Evolutionary conservation across 2,329 filamentous ascomycete species (phyloP).

Genomic region (Fusarium tuaranense): DNA sequence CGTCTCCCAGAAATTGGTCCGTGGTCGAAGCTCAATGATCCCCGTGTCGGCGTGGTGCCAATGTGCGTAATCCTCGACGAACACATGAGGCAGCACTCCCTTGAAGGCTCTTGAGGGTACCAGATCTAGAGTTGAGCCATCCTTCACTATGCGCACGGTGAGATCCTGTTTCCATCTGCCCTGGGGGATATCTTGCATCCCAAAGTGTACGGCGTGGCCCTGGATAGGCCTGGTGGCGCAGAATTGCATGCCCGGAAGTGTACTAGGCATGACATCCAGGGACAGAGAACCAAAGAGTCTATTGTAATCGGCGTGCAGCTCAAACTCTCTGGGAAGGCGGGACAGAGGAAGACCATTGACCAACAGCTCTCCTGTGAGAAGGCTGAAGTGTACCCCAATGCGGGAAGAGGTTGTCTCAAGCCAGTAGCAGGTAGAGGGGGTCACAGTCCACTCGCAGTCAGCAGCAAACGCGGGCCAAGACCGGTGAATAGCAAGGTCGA

Average conservation of each 20-base stretch:
- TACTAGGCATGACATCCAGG: conserved; percentile 36
- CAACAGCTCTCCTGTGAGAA: conserved; percentile 26
- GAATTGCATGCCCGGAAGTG: conserved; percentile 51
- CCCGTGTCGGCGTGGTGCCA: conserved; percentile 55
- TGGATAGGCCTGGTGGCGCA: conserved; percentile 49
- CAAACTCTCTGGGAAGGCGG: conserved; percentile 17
- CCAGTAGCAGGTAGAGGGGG: conserved; percentile 23
- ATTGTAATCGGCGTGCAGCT: conserved; percentile 11
- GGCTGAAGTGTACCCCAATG: conserved; percentile 13
- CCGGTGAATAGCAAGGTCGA: conserved; percentile 30
- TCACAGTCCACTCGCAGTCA: neutral
- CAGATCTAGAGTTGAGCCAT: conserved; percentile 40
- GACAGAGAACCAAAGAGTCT: conserved; percentile 22
- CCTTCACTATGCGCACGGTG: conserved; percentile 45
- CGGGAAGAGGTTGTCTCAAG: conserved; percentile 2
- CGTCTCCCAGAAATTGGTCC: conserved; percentile 42
- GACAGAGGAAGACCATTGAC: conserved; percentile 24
- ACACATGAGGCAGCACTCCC: conserved; percentile 47
- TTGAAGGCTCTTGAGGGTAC: conserved; percentile 49
- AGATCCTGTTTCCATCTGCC: conserved; percentile 41
- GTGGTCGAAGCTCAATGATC: conserved; percentile 49
- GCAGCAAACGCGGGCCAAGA: conserved; percentile 29
- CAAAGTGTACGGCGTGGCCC: conserved; percentile 39
- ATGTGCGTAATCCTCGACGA: conserved; percentile 57
- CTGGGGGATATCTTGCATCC: conserved; percentile 50